Conservation (phyloP, 2,329 filamentous ascomycete genomes). For the Chrysoporthe deuterocubensis region DNA sequence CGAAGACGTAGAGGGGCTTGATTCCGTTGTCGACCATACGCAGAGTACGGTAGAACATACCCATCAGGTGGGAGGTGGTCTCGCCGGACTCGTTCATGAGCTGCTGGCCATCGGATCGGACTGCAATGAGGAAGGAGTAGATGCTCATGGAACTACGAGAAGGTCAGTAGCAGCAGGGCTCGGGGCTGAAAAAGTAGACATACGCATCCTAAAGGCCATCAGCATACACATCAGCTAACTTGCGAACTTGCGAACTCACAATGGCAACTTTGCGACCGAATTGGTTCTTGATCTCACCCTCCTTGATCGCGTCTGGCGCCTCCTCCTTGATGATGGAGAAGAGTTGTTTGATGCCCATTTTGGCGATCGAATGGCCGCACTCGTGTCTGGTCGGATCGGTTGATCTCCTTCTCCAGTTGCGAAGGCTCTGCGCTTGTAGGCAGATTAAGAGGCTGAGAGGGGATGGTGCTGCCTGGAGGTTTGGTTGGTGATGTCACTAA, state of each 20-base stretch:
- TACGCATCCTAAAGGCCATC: constrained; percentile 58
- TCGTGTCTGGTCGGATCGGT: not conserved
- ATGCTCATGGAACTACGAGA: constrained; percentile 86
- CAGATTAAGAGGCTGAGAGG: not conserved
- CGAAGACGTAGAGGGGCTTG: constrained; percentile 97
- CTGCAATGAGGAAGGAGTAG: constrained; percentile 97
- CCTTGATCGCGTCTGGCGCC: constrained; percentile 92
- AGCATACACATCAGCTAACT: constrained; percentile 6
- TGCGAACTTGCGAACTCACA: constrained; percentile 57
- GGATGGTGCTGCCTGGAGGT: not conserved
- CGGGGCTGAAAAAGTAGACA: constrained; percentile 27
- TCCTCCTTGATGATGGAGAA: constrained; percentile 87
- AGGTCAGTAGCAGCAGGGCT: constrained; percentile 25
- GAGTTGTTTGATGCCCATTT: constrained; percentile 72
- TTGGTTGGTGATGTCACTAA: constrained; percentile 32
- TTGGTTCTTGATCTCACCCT: constrained; percentile 97
- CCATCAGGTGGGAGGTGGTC: constrained; percentile 98
- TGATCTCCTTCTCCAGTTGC: not conserved
- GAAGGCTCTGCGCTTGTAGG: not conserved
- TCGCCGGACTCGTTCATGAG: constrained; percentile 94
- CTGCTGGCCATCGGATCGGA: constrained; percentile 94
- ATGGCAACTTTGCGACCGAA: constrained; percentile 98
- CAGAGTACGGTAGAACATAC: constrained; percentile 98
- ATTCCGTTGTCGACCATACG: constrained; percentile 99
- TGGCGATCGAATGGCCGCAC: constrained; percentile 32